These are phyloP conservation scores for Neurospora pannonica DNA, from an alignment of 495 filamentous ascomycete species.

Conservation along the genomic window DNA sequence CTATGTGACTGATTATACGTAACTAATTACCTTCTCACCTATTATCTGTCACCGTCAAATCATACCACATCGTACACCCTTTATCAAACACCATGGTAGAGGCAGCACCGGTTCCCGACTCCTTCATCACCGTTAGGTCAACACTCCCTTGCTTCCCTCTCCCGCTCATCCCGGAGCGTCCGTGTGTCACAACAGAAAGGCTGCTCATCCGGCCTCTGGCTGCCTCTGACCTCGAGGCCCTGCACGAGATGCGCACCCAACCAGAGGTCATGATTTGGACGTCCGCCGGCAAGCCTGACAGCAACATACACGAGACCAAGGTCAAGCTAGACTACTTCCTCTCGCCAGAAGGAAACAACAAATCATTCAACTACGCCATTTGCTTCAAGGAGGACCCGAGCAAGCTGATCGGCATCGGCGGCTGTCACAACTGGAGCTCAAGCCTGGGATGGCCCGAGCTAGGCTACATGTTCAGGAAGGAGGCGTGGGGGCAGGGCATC, in stretches of 20 bases:
- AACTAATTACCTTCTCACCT: background rate
- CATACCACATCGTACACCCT: background rate
- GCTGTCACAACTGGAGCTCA: conserved; percentile 13
- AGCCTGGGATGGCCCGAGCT: conserved; percentile 36
- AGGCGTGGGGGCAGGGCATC: conserved; percentile 36
- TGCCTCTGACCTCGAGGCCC: conserved; percentile 26
- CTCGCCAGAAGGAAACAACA: conserved; percentile 17
- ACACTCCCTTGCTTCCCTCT: conserved; percentile 23
- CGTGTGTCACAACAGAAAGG: conserved; percentile 30
- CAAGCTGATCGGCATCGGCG: conserved; percentile 33
- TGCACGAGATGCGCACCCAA: conserved; percentile 35
- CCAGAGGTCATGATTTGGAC: conserved; percentile 44
- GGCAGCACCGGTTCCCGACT: background rate
- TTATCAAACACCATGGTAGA: background rate
- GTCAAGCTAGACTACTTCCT: conserved; percentile 21
- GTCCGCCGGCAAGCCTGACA: conserved; percentile 24
- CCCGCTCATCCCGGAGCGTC: conserved; percentile 17
- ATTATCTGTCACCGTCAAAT: background rate
- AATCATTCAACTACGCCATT: conserved; percentile 31
- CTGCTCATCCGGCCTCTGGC: conserved; percentile 32
- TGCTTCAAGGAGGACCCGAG: conserved; percentile 22
- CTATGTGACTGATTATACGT: background rate
- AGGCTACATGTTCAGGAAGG: conserved; percentile 37
- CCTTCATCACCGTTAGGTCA: conserved; percentile 24
- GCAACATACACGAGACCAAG: conserved; percentile 23